These are phyloP conservation scores for Candida ipomoeae DNA, from an alignment of 805 yeast genomes.

Conservation along the genomic window DNA sequence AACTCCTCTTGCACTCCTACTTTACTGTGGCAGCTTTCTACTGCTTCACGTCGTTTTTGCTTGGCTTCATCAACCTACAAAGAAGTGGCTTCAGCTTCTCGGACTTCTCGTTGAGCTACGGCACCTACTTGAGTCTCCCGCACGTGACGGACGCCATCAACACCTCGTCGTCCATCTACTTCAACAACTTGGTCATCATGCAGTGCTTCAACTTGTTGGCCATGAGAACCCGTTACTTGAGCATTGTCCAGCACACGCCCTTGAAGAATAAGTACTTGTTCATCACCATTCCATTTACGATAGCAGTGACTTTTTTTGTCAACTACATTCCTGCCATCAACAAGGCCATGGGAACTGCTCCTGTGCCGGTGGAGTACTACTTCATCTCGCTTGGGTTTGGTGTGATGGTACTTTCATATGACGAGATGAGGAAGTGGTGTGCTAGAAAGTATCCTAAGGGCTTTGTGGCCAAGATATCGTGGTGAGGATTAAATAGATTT, in stretches of 20 bases:
- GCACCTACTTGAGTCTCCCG: constrained; percentile 22
- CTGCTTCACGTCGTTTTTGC: constrained; percentile 37
- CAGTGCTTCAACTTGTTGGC: constrained; percentile 45
- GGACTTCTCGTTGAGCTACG: constrained; percentile 34
- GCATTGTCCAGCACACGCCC: constrained; percentile 42
- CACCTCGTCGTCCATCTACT: constrained; percentile 43
- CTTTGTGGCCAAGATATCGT: constrained; percentile 36
- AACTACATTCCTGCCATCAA: constrained; percentile 41
- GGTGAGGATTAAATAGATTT: constrained; percentile 23
- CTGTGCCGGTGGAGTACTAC: constrained; percentile 44
- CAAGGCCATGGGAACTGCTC: constrained; percentile 29
- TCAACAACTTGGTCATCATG: constrained; percentile 43
- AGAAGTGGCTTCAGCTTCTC: constrained; percentile 34
- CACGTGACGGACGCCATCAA: constrained; percentile 22
- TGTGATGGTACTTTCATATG: constrained; percentile 32
- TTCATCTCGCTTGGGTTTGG: constrained; percentile 47
- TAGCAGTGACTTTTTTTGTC: constrained; percentile 38
- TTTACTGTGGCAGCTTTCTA: constrained; percentile 39
- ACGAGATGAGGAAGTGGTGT: constrained; percentile 39
- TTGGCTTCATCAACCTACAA: constrained; percentile 36
- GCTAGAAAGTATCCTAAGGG: constrained; percentile 37
- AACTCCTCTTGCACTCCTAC: constrained; percentile 41
- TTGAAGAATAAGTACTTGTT: constrained; percentile 30
- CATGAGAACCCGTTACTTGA: constrained; percentile 39
- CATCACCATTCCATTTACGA: constrained; percentile 31